Evolutionary conservation across 176 grass and related monocot genomes (phyloP), one percentile per base, ranked within the genome.

Genomic region (Melocanna baccifera): DNA sequence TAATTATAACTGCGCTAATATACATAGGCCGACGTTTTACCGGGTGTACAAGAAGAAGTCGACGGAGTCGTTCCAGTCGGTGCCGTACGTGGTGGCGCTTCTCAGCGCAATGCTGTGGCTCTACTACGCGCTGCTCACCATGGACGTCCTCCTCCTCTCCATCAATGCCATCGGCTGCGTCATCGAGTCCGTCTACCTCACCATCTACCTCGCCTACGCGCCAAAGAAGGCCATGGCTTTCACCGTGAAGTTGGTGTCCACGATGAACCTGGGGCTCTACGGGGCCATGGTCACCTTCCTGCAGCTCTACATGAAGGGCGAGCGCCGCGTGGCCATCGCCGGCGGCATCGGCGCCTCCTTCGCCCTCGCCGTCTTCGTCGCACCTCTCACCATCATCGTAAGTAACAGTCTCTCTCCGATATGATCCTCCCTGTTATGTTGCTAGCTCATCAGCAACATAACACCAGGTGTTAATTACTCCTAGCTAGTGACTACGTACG

Each of bases 51-150:
- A 86, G 92, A 94, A 89, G 82, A 97, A 94, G 82, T 94, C 95
- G 16, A 94, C 92, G 0, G 95, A 97, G 80, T 94, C 92, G 48
- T 97, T 94, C 73, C 88, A 94, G 67, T 94, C 94, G 23, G 46
- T 91, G 25, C 95, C 95, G 37, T 97, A 97, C 69, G 93, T 89
- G 29, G 80, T 90, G 72, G 86, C 90, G 40, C 78, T 97, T 70
- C 81, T 97, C 64, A 97, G 95, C 84, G 95, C 95, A 58, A 89
- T 88, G 95, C 77, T 97, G 82, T 97, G 95, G 92, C 47, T 94
- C 34, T 97, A 93, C 71, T 97, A 97, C 69, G 95, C 90, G 4
- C 79, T 94, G 34, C 84, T 97, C 14, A 89, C 48, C 29, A 75
- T 6, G 13, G 90, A 97, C 69, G 6, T 86, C 36, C 81, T 97